Evolutionary conservation across 805 yeast species (phyloP).

Genomic region (Sungouiella blattae): DNA sequence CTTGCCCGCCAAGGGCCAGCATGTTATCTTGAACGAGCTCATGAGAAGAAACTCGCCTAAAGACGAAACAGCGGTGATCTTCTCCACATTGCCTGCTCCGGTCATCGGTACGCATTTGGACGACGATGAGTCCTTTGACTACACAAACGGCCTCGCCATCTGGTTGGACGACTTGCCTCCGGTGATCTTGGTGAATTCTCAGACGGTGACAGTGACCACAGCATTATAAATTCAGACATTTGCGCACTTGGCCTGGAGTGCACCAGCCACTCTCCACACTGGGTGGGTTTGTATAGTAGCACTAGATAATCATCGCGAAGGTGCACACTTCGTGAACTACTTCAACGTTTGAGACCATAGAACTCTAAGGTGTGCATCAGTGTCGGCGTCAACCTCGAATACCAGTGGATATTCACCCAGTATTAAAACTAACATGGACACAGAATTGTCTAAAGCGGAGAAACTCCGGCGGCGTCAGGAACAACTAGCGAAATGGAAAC

Average conservation of each 20-base stretch:
- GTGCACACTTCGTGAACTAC: too few relatives aligned
- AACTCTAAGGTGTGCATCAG: too few relatives aligned
- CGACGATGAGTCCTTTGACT: conserved; percentile 66
- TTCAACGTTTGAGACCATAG: too few relatives aligned
- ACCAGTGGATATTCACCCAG: too few relatives aligned
- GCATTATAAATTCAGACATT: conserved; percentile 72
- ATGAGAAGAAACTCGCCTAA: conserved; percentile 63
- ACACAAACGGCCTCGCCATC: conserved; percentile 68
- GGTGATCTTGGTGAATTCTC: conserved; percentile 76
- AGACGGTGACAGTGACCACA: conserved; percentile 94
- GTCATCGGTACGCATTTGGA: conserved; percentile 73
- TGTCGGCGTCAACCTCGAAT: too few relatives aligned
- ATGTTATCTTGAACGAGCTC: conserved; percentile 79
- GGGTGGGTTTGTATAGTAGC: too few relatives aligned
- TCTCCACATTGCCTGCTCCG: conserved; percentile 90
- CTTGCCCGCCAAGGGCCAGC: conserved; percentile 90
- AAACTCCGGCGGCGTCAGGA: conserved; percentile 45
- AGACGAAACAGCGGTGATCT: conserved; percentile 61
- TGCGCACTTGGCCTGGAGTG: too few relatives aligned
- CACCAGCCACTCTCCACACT: too few relatives aligned
- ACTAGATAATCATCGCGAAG: too few relatives aligned
- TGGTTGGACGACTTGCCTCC: conserved; percentile 89
- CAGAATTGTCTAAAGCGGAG: conserved; percentile 22
- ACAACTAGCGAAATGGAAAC: conserved; percentile 58
- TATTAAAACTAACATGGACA: conserved; percentile 16